Evolutionary conservation across 371 early-diverging fungal species (phyloP).

Genomic region (Mortierella sp.): DNA sequence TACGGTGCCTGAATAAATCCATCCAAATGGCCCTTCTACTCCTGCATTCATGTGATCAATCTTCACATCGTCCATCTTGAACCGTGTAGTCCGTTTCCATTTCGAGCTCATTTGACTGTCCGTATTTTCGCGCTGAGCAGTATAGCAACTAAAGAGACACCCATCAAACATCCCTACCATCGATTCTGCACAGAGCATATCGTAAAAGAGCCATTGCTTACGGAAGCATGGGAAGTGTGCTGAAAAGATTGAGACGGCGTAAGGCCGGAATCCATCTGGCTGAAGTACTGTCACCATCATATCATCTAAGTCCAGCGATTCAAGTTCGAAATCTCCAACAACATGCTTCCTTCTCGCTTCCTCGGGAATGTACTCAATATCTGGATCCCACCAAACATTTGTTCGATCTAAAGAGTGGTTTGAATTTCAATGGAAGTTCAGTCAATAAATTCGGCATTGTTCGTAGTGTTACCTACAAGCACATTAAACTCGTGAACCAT

Average conservation of each 20-base stretch:
- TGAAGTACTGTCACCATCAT: slow-evolving; percentile 81
- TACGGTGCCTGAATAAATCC: slow-evolving; percentile 92
- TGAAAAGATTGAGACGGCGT: slow-evolving; percentile 86
- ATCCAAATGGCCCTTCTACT: slow-evolving; percentile 90
- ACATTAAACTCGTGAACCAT: too few relatives aligned
- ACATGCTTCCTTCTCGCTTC: slow-evolving; percentile 72
- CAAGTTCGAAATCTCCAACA: slow-evolving; percentile 89
- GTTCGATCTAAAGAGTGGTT: slow-evolving; percentile 72
- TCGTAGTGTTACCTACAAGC: not conserved
- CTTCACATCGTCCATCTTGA: slow-evolving; percentile 90
- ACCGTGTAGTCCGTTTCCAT: slow-evolving; percentile 68
- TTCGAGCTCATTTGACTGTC: slow-evolving; percentile 43
- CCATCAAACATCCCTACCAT: slow-evolving; percentile 95
- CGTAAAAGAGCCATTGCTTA: slow-evolving; percentile 94
- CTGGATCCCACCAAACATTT: slow-evolving; percentile 84
- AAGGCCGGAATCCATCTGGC: slow-evolving; percentile 88
- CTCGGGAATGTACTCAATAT: slow-evolving; percentile 70
- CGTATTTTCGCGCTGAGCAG: slow-evolving; percentile 75
- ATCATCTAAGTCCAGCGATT: slow-evolving; percentile 74
- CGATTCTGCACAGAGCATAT: slow-evolving; percentile 88
- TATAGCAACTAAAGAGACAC: slow-evolving; percentile 92
- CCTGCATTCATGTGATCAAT: slow-evolving; percentile 93
- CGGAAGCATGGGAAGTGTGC: slow-evolving; percentile 86
- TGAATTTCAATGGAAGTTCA: not conserved
- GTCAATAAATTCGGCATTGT: not conserved